These are phyloP conservation scores for Hordeum marinum DNA, from an alignment of 176 grass and related monocot genomes.

Conservation along the genomic window DNA sequence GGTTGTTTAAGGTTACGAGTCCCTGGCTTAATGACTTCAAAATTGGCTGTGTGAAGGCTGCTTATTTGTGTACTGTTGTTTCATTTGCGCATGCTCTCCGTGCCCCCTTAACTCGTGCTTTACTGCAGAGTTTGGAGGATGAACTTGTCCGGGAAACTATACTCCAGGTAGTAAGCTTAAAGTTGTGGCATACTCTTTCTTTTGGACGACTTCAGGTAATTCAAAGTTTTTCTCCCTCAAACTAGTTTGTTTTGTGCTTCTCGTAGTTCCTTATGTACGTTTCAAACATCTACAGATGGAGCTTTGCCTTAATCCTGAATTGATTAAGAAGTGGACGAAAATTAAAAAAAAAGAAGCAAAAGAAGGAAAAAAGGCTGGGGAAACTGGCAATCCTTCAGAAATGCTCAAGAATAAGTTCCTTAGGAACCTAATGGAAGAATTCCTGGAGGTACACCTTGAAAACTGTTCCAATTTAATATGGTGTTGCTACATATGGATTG, in stretches of 20 bases:
- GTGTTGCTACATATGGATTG: constrained; percentile 8
- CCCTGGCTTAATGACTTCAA: neutral
- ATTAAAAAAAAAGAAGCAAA: constrained; percentile 91
- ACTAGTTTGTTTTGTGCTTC: neutral
- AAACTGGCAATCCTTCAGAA: constrained; percentile 49
- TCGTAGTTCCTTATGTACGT: constrained; percentile 33
- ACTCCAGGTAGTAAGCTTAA: constrained; percentile 87
- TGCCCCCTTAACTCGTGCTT: constrained; percentile 12
- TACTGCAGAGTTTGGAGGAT: constrained; percentile 85
- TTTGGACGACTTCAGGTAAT: constrained; percentile 77
- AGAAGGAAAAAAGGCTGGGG: constrained; percentile 60
- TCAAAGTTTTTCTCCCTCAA: neutral
- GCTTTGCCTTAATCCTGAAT: constrained; percentile 78
- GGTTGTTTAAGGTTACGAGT: neutral
- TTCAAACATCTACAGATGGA: constrained; percentile 75
- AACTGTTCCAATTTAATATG: constrained; percentile 1
- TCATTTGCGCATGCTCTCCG: neutral
- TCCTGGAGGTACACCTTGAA: constrained; percentile 61
- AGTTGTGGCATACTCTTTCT: constrained; percentile 84
- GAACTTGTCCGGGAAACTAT: constrained; percentile 88
- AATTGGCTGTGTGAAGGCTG: neutral
- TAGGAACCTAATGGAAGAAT: constrained; percentile 87
- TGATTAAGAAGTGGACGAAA: constrained; percentile 96
- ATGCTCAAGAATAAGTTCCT: constrained; percentile 74
- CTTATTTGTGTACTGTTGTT: neutral